Evolutionary conservation across 306 rosid species (phyloP), one percentile per base, ranked within the genome.

Genomic region (Pterocarpus macrocarpus): DNA sequence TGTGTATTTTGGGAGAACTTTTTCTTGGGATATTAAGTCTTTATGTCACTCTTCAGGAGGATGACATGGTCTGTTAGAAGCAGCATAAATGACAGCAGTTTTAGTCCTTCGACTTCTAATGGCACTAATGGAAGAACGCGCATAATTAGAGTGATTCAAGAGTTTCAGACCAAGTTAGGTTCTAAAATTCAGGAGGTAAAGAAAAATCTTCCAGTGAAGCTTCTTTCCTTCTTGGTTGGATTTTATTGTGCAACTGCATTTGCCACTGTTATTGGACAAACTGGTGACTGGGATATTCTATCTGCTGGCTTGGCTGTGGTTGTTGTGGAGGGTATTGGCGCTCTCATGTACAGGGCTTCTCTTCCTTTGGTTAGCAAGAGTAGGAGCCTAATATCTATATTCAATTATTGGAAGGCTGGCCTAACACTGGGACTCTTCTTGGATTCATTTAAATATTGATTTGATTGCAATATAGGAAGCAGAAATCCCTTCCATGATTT

Each of bases 241-340:
- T 93, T 91, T 88, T 95, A 95, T 83, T 91, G 99, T 34, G 95
- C 99, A 44, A 93, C 99, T 4, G 97, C 97, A 12, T 95, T 93
- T 75, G 91, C 97, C 72, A 95, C 99, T 17, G 97, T 95, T 69
- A 95, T 95, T 70, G 99, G 99, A 71, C 97, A 95, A 90, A 95
- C 97, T 2, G 99, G 99, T 32, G 97, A 95, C 81, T 95, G 99
- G 99, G 99, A 95, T 86, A 87, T 95, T 84, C 92, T 93, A 58
- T 95, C 97, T 71, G 99, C 99, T 41, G 99, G 86, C 52, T 88
- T 93, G 78, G 97, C 99, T 36, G 97, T 90, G 85, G 84, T 73
- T 82, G 56, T 95, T 74, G 97, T 95, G 67, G 99, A 95, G 82
- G 95, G 88, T 73, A 93, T 95, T 80, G 99, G 99, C 59, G 97